phyloP scores from a whole-genome alignment of 106 monocot genomes.

The Dendrobium chrysotoxum region DNA sequence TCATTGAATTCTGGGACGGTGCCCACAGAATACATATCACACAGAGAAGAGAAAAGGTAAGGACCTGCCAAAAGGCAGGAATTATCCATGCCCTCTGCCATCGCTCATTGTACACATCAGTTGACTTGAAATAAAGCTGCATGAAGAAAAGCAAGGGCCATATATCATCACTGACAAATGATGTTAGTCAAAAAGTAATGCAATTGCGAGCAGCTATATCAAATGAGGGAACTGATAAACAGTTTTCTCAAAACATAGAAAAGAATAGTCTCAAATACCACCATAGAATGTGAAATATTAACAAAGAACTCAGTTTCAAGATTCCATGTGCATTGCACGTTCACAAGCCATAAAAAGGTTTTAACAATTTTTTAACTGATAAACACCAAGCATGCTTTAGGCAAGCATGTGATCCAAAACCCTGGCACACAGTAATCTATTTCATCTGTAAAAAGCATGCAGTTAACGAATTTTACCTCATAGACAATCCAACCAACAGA shows the following conservation, averaged over 20 bases:
- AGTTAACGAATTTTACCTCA: slow-evolving; percentile 48
- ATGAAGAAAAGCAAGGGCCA: slow-evolving; percentile 7
- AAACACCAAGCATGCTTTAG: no score
- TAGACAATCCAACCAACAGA: slow-evolving; percentile 86
- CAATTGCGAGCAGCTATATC: not conserved
- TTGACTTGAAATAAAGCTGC: slow-evolving; percentile 93
- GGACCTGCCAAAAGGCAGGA: slow-evolving; percentile 85
- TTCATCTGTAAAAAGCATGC: not conserved
- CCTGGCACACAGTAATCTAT: no score
- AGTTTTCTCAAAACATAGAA: not conserved
- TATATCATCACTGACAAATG: not conserved
- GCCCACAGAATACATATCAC: slow-evolving; percentile 82
- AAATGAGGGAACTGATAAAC: not conserved
- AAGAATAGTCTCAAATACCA: not conserved
- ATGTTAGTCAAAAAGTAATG: not conserved
- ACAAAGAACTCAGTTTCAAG: not conserved
- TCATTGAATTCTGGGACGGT: slow-evolving; percentile 84
- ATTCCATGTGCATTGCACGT: not conserved
- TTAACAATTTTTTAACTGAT: not conserved
- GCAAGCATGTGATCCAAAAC: no score
- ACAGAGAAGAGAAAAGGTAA: slow-evolving; percentile 80
- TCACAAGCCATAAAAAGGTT: not conserved
- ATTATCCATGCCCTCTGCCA: slow-evolving; percentile 96
- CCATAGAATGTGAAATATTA: not conserved
- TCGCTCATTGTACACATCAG: slow-evolving; percentile 75